Percentiles rank a stretch among this genome's conserved stretches.
These are phyloP conservation scores for Dichomitus squalens DNA, from an alignment of 1,284 basidiomycete genomes.

Conservation along the genomic window DNA sequence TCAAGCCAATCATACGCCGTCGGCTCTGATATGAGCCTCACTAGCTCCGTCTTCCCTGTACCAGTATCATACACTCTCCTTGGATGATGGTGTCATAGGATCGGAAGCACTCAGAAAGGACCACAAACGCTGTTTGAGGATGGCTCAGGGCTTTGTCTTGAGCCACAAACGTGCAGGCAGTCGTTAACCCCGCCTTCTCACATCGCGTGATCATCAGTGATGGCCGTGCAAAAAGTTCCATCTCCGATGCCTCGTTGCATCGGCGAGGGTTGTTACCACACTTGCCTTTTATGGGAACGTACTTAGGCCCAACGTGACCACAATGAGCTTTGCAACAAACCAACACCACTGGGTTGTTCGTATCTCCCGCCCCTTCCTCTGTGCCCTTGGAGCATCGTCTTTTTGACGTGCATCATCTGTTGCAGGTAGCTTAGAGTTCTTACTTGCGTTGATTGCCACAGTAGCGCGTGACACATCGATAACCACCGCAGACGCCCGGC, in stretches of 20 bases:
- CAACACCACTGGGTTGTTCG: conserved; percentile 9
- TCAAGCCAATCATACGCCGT: background rate
- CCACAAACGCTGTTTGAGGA: background rate
- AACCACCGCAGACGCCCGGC: conserved; percentile 18
- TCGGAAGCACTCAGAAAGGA: background rate
- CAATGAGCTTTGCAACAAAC: conserved; percentile 18
- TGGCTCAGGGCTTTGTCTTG: background rate
- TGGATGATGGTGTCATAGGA: no score
- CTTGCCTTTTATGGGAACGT: conserved; percentile 13
- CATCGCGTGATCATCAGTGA: conserved; percentile 9
- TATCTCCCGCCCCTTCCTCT: background rate
- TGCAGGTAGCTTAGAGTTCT: background rate
- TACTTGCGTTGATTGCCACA: background rate
- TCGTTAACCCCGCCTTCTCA: conserved; percentile 12
- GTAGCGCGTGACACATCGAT: conserved; percentile 15
- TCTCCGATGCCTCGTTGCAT: conserved; percentile 19
- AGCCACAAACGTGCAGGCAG: background rate
- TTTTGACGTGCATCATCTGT: background rate
- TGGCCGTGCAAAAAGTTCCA: conserved; percentile 14
- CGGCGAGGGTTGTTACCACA: conserved; percentile 15
- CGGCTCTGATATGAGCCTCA: background rate
- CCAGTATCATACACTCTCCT: background rate
- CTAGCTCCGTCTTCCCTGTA: background rate
- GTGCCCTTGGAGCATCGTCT: background rate
- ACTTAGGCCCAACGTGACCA: conserved; percentile 12